phyloP scores from a whole-genome alignment of 257 asterid genomes.

The Fraxinus anomala region DNA sequence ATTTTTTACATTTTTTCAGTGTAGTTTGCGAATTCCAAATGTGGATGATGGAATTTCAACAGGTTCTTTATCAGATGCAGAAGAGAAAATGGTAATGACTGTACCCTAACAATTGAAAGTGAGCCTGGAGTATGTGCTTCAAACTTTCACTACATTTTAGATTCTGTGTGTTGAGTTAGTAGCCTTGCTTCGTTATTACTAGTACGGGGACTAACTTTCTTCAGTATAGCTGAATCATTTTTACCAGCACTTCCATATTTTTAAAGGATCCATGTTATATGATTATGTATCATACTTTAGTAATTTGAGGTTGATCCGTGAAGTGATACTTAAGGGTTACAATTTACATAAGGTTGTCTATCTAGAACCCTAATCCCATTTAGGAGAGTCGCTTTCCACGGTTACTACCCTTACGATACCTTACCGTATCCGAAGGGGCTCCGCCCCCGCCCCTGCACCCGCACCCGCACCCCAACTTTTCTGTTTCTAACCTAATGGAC shows the following conservation, averaged over 20 bases:
- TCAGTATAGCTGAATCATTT: not conserved
- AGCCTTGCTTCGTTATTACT: conserved; percentile 12
- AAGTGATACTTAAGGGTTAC: not conserved
- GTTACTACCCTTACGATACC: too few species aligned
- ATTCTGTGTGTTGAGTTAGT: conserved; percentile 3
- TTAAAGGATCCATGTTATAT: not conserved
- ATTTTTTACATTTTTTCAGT: conserved; percentile 39
- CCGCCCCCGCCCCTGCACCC: too few species aligned
- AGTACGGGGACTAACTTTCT: not conserved
- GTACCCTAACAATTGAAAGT: conserved; percentile 60
- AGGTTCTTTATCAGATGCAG: conserved; percentile 74
- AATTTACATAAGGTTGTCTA: too few species aligned
- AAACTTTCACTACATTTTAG: not conserved
- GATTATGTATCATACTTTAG: conserved; percentile 21
- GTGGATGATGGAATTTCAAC: conserved; percentile 67
- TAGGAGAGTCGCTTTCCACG: too few species aligned
- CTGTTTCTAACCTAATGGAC: too few species aligned
- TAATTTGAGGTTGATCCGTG: conserved; percentile 31
- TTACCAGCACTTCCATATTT: not conserved
- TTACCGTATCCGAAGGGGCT: too few species aligned
- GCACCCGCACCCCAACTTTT: too few species aligned
- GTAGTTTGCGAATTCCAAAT: conserved; percentile 57
- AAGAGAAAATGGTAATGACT: conserved; percentile 64
- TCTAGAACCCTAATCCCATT: too few species aligned
- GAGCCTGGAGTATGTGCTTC: conserved; percentile 24